Base-by-base conservation (phyloP, 305 asterid genomes). In the Fraxinus sp. region DNA sequence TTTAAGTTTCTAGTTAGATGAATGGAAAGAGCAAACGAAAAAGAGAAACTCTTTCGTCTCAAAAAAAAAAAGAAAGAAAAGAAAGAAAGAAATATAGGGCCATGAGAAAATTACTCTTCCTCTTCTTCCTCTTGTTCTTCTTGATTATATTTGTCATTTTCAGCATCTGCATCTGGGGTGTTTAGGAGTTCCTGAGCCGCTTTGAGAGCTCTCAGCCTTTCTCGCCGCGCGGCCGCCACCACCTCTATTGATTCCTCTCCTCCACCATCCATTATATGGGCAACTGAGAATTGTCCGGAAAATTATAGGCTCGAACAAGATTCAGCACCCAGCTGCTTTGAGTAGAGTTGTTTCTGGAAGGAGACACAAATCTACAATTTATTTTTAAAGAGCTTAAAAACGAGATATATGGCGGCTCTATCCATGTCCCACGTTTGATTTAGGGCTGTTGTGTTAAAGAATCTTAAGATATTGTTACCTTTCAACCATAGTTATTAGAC, bases 121-220 rank as follows among this genome's bases (percentile, higher is more conserved):
- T 79, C 79, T 33, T 46, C 72, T 39, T 18, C 72, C 28, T 70
- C 74, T 66, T 79, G 14, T 59, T 49, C 9, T 59, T 49, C 79
- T 59, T 81, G 82, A 28, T 66, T 68, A 6, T 83, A 78, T 1
- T 62, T 64, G 14, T 81, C 75, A 3, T 71, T 55, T 24, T 71
- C 57, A 46, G 84, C 86, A 72, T 88, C 82, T 24, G 88, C 91
- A 16, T 96, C 99, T 26, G 99, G 97, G 76, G 95, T 90, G 84
- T 83, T 83, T 88, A 90, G 93, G 87, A 94, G 98, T 83, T 93
- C 91, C 83, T 92, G 98, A 81, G 99, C 98, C 35, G 91, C 90
- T 88, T 91, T 92, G 24, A 96, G 96, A 30, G 99, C 96, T 86
- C 85, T 85, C 55, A 96, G 90, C 87, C 97, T 86, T 92, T 96